phyloP scores from a whole-genome alignment of 192 early-diverging fungal genomes.

The Coemansia furcata region DNA sequence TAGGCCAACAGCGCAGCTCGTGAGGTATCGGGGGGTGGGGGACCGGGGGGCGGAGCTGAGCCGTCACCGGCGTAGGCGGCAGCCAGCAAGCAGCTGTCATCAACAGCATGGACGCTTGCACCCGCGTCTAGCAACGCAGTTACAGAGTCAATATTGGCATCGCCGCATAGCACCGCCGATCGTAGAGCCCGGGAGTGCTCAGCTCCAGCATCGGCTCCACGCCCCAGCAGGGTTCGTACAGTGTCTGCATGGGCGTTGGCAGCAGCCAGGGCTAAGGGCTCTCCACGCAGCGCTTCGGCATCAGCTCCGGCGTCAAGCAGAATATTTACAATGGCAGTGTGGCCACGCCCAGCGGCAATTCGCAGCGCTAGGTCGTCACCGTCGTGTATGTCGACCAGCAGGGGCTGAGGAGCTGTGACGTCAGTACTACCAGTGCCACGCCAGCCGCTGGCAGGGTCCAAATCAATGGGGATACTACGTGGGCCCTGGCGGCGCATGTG shows the following conservation, averaged over 20 bases:
- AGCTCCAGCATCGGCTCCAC: conserved; percentile 24
- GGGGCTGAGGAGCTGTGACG: neutral
- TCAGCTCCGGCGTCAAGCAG: conserved; percentile 33
- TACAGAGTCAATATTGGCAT: conserved; percentile 21
- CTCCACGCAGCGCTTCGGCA: conserved; percentile 13
- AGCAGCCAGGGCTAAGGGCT: conserved; percentile 39
- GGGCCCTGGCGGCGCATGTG: neutral
- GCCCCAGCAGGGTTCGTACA: conserved; percentile 18
- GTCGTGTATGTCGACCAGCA: conserved; percentile 31
- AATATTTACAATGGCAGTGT: conserved; percentile 9
- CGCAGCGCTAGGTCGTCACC: conserved; percentile 38
- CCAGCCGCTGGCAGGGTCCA: neutral
- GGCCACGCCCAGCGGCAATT: conserved; percentile 32
- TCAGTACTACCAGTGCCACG: neutral
- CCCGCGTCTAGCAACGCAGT: conserved; percentile 25
- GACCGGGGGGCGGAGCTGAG: conserved; percentile 6
- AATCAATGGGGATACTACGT: neutral
- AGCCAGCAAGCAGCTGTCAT: conserved; percentile 42
- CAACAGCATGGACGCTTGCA: conserved; percentile 23
- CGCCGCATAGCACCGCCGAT: conserved; percentile 39
- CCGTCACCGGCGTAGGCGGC: conserved; percentile 50
- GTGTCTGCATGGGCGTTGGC: conserved; percentile 14
- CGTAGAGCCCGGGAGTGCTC: conserved; percentile 39
- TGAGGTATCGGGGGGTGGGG: neutral
- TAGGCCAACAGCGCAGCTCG: neutral